These are phyloP conservation scores for Sarcodon aspratus DNA, from an alignment of 768 basidiomycete genomes.

Conservation along the genomic window DNA sequence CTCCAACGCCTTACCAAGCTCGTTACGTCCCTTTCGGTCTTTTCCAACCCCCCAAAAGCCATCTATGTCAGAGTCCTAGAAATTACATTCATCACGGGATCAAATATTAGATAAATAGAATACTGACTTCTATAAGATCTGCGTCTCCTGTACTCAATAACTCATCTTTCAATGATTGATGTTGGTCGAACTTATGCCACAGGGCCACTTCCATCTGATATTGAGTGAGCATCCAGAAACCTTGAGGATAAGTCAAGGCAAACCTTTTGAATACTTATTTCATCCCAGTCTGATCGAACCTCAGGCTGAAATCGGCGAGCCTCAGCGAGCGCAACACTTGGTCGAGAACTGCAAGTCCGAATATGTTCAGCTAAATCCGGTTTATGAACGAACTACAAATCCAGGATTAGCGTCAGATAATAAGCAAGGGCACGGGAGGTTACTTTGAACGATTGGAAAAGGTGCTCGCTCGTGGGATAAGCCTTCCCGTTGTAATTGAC, in stretches of 20 bases:
- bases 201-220: slow-evolving; percentile 54
- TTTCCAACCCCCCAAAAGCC: slow-evolving; percentile 71
- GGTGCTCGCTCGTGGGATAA: slow-evolving; percentile 70
- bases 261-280: slow-evolving; percentile 58
- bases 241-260: background rate
- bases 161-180: slow-evolving; percentile 42
- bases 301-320: slow-evolving; percentile 53
- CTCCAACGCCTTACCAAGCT: slow-evolving; percentile 61
- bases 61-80: slow-evolving; percentile 63
- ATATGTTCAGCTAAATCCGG: slow-evolving; percentile 62
- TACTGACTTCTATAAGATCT: slow-evolving; percentile 53
- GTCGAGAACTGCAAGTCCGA: slow-evolving; percentile 47
- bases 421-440: background rate
- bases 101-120: background rate
- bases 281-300: slow-evolving; percentile 56
- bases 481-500: slow-evolving; percentile 48
- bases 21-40: slow-evolving; percentile 56
- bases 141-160: slow-evolving; percentile 56
- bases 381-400: slow-evolving; percentile 1
- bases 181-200: slow-evolving; percentile 64
- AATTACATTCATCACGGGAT: background rate
- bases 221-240: background rate
- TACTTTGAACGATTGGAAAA: slow-evolving; percentile 57
- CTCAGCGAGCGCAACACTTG: slow-evolving; percentile 58
- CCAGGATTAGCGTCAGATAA: background rate